Evolutionary conservation across 2,329 filamentous ascomycete species (phyloP).

Genomic region (Penicillium fuscoglaucum): DNA sequence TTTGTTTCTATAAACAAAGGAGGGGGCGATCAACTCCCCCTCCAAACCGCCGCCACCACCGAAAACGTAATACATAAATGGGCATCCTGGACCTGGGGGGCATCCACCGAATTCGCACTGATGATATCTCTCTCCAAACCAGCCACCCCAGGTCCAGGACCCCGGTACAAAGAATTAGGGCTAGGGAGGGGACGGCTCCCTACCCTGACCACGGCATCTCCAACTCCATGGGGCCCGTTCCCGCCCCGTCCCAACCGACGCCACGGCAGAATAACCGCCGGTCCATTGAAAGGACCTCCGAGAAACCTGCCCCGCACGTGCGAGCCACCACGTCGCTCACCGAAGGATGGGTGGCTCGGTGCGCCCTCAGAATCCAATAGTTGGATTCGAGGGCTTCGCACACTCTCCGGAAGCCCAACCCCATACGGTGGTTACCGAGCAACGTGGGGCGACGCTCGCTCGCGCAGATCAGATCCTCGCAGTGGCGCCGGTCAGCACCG

Average conservation of each 20-base stretch:
- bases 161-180: neutral
- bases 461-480: slow-evolving; percentile 27
- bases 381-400: slow-evolving; percentile 28
- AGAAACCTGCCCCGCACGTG: slow-evolving; percentile 32
- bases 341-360: slow-evolving; percentile 33
- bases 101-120: neutral
- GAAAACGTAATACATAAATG: neutral
- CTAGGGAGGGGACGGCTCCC: slow-evolving; percentile 10
- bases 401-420: slow-evolving; percentile 19
- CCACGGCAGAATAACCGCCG: slow-evolving; percentile 32
- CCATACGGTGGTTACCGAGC: slow-evolving; percentile 20
- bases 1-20: slow-evolving; percentile 3
- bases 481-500: slow-evolving; percentile 28
- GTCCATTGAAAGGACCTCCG: slow-evolving; percentile 28
- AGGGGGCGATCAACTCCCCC: slow-evolving; percentile 3
- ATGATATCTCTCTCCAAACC: neutral
- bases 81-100: slow-evolving; percentile 6
- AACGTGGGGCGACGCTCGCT: slow-evolving; percentile 22
- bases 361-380: slow-evolving; percentile 36
- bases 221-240: slow-evolving; percentile 34
- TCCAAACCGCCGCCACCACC: neutral
- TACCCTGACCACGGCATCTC: slow-evolving; percentile 18
- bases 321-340: slow-evolving; percentile 25
- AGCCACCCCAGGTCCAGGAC: slow-evolving; percentile 6
- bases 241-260: slow-evolving; percentile 36